Percentiles rank a stretch among this genome's conserved stretches.
These are phyloP conservation scores for Malus hybrid DNA, from an alignment of 331 rosid genomes.

Conservation along the genomic window DNA sequence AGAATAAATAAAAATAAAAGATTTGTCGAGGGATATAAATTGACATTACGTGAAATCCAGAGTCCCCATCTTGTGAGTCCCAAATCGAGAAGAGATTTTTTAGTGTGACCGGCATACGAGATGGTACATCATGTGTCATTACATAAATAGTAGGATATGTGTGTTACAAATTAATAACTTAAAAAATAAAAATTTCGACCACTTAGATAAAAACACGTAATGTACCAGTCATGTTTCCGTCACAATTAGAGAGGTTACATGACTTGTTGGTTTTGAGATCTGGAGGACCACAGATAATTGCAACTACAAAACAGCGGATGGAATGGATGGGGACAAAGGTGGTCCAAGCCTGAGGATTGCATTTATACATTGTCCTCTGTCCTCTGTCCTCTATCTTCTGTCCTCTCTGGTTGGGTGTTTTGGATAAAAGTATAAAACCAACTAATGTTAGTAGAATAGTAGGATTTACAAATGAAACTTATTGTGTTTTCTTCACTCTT, in stretches of 20 bases:
- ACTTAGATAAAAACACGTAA: too few relatives aligned
- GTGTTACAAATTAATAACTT: too few relatives aligned
- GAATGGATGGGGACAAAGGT: background rate
- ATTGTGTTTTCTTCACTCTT: background rate
- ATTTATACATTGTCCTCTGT: background rate
- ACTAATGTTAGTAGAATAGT: background rate
- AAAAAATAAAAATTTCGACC: too few relatives aligned
- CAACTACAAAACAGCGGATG: background rate
- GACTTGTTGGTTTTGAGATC: background rate
- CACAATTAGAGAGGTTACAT: too few relatives aligned
- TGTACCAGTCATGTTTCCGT: too few relatives aligned
- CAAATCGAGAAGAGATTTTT: too few relatives aligned
- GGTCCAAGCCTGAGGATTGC: background rate
- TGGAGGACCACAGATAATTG: background rate
- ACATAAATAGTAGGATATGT: too few relatives aligned
- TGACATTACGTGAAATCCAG: background rate
- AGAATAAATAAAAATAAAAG: too few relatives aligned
- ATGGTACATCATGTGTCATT: too few relatives aligned
- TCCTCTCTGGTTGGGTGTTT: background rate
- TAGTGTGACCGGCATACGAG: rapidly evolving
- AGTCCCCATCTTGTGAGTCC: background rate
- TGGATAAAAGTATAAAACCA: background rate
- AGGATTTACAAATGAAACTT: background rate
- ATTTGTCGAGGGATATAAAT: background rate
- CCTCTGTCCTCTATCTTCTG: background rate